phyloP scores from a whole-genome alignment of 139 green algal species.

The Coccomyxa sp. region DNA sequence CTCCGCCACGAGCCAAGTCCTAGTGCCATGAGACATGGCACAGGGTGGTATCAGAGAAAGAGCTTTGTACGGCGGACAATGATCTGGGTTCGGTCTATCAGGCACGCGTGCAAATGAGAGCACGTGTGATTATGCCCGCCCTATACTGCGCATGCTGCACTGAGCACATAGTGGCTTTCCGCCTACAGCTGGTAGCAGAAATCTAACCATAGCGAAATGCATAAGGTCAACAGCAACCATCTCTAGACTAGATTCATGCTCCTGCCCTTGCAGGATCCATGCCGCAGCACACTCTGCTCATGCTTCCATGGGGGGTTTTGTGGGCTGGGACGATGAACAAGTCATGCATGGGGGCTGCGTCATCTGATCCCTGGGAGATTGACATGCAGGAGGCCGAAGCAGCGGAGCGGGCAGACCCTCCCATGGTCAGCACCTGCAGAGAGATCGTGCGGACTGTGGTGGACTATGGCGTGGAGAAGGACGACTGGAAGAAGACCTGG shows the following conservation, averaged over 20 bases:
- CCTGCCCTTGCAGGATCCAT: too few relatives aligned
- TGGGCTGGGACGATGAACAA: background rate
- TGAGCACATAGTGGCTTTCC: too few relatives aligned
- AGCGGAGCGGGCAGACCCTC: slow-evolving; percentile 61
- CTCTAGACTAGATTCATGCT: too few relatives aligned
- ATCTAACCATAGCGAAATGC: too few relatives aligned
- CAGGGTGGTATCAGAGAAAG: slow-evolving; percentile 10
- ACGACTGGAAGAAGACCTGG: slow-evolving; percentile 88
- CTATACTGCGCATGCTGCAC: too few relatives aligned
- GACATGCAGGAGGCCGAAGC: slow-evolving; percentile 67
- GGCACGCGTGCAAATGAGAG: background rate
- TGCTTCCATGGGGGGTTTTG: background rate
- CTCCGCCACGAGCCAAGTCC: slow-evolving; percentile 1
- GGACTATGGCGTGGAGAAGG: slow-evolving; percentile 81
- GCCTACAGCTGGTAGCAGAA: too few relatives aligned
- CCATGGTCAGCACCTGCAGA: slow-evolving; percentile 61
- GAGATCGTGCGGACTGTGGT: slow-evolving; percentile 79
- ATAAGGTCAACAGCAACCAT: too few relatives aligned
- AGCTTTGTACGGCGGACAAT: slow-evolving; percentile 1
- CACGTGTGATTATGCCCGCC: background rate
- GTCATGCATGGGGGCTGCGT: background rate
- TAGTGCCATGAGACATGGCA: slow-evolving; percentile 1
- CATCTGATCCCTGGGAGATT: background rate
- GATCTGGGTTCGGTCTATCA: background rate
- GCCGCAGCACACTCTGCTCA: too few relatives aligned